These are phyloP conservation scores for Cutaneotrichosporon daszewskae DNA, from an alignment of 1,284 basidiomycete genomes.

Conservation along the genomic window DNA sequence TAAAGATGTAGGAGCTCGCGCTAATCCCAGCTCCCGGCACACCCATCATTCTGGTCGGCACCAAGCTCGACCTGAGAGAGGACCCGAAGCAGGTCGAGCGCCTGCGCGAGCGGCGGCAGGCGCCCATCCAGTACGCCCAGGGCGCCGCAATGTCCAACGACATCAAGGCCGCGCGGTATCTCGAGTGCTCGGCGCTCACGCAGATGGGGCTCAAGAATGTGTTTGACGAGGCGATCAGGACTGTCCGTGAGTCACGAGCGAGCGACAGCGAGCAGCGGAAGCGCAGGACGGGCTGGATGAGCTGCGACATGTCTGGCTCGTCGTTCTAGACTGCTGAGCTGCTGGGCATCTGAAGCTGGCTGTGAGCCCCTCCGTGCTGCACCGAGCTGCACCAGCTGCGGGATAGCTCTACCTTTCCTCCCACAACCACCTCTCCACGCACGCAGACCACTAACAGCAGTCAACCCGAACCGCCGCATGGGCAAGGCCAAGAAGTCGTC, in stretches of 20 bases:
- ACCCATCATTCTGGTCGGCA: slow-evolving; percentile 50
- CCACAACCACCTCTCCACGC: too few species aligned
- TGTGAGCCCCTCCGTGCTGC: too few species aligned
- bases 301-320: too few species aligned
- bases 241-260: slow-evolving; percentile 68
- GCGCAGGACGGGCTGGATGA: too few species aligned
- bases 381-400: too few species aligned
- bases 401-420: too few species aligned
- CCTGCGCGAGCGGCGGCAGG: slow-evolving; percentile 88
- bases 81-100: slow-evolving; percentile 88
- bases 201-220: slow-evolving; percentile 97
- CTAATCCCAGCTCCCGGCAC: slow-evolving; percentile 69
- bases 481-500: slow-evolving; percentile 37
- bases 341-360: too few species aligned
- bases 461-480: slow-evolving; percentile 42
- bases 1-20: slow-evolving; percentile 31
- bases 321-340: too few species aligned
- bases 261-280: too few species aligned
- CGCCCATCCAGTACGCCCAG: slow-evolving; percentile 68
- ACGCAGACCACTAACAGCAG: slow-evolving; percentile 19
- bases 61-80: slow-evolving; percentile 94
- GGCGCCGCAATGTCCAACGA: slow-evolving; percentile 87
- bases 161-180: slow-evolving; percentile 54
- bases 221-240: slow-evolving; percentile 90
- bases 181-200: slow-evolving; percentile 64